These are phyloP conservation scores for Xylaria palmicola DNA, from an alignment of 495 filamentous ascomycete genomes.

Conservation along the genomic window DNA sequence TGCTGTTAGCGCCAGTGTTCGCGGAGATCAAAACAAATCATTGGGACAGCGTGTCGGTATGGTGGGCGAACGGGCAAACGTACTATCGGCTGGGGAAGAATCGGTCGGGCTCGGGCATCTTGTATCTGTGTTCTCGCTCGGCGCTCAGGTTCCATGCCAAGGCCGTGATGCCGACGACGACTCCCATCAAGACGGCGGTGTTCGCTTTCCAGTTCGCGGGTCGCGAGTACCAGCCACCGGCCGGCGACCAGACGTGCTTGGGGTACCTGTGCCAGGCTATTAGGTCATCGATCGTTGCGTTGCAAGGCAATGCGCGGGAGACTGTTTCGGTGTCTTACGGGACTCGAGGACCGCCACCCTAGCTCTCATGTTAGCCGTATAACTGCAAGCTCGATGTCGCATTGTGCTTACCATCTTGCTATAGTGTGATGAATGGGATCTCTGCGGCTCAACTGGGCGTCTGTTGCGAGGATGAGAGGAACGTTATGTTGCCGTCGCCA, in stretches of 20 bases:
- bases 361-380: conserved; percentile 35
- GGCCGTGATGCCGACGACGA: conserved; percentile 72
- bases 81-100: conserved; percentile 98
- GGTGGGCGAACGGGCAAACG: conserved; percentile 37
- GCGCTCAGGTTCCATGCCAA: conserved; percentile 79
- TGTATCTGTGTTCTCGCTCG: conserved; percentile 72
- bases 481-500: conserved; percentile 9
- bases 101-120: conserved; percentile 81
- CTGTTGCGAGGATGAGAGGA: conserved; percentile 19
- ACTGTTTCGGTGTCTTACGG: conserved; percentile 60
- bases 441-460: conserved; percentile 19
- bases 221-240: conserved; percentile 95
- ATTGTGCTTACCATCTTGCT: conserved; percentile 40
- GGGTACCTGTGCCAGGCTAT: conserved; percentile 69
- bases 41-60: not conserved
- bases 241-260: conserved; percentile 98
- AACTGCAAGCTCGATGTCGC: not conserved
- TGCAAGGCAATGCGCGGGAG: not conserved
- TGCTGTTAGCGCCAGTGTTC: not conserved
- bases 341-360: conserved; percentile 81
- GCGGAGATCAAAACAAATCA: not conserved
- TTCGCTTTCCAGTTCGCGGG: conserved; percentile 93
- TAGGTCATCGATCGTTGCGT: conserved; percentile 1
- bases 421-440: conserved; percentile 24
- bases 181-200: conserved; percentile 76